A percentile compares a stretch with the other conserved stretches of the same genome.
Evolutionary conservation across 2,329 filamentous ascomycete genomes (phyloP).

Genomic region (Penicillium glabrum): DNA sequence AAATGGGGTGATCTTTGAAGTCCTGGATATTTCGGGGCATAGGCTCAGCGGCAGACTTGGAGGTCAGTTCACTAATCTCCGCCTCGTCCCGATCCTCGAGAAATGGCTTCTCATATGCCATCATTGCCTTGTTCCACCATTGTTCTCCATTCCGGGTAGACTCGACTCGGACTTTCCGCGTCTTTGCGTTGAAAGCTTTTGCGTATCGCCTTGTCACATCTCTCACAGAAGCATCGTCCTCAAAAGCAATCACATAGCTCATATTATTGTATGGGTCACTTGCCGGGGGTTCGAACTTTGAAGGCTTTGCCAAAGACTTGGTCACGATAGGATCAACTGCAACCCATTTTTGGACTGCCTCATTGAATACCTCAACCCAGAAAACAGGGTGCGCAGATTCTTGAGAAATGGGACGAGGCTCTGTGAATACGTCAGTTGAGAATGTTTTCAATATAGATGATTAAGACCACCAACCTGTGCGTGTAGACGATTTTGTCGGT

Average conservation of each 20-base stretch:
- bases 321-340: conserved; percentile 84
- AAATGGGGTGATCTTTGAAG: conserved; percentile 82
- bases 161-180: conserved; percentile 77
- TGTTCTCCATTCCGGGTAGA: conserved; percentile 53
- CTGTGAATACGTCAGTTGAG: conserved; percentile 24
- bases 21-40: conserved; percentile 86
- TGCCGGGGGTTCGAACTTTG: conserved; percentile 77
- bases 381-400: conserved; percentile 82
- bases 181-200: conserved; percentile 89
- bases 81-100: conserved; percentile 72
- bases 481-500: conserved; percentile 14
- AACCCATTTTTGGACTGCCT: conserved; percentile 87
- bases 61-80: conserved; percentile 74
- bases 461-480: conserved; percentile 14
- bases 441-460: background rate
- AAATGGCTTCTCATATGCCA: conserved; percentile 43
- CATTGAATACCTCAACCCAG: conserved; percentile 91
- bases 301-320: conserved; percentile 71
- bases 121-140: conserved; percentile 56
- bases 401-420: conserved; percentile 49
- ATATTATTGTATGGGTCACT: conserved; percentile 74
- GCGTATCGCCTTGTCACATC: conserved; percentile 88
- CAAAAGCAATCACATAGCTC: conserved; percentile 82
- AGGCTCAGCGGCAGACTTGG: conserved; percentile 70
- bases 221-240: conserved; percentile 71